phyloP scores from a whole-genome alignment of 768 basidiomycete genomes.

The Termitomyces sp. region DNA sequence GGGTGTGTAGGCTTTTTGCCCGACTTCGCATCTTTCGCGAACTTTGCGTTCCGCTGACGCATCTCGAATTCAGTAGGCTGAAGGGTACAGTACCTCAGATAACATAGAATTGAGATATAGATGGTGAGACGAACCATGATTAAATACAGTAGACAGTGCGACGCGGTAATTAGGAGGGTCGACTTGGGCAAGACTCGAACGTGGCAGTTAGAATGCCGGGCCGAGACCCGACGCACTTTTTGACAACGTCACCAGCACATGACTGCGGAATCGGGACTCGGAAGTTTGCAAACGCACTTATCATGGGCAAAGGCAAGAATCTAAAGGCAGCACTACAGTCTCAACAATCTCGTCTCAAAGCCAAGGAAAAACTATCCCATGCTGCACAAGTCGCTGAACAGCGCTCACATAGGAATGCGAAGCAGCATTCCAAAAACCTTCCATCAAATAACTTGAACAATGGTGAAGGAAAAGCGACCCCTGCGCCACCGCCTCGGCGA shows the following conservation, averaged over 20 bases:
- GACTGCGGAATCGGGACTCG: not conserved
- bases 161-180: not conserved
- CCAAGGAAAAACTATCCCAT: conserved; percentile 49
- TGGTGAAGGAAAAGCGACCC: conserved; percentile 37
- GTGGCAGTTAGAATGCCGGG: conserved; percentile 14
- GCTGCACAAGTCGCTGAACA: conserved; percentile 50
- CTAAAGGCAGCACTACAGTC: conserved; percentile 67
- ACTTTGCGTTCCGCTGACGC: conserved; percentile 76
- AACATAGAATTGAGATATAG: not conserved
- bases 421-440: conserved; percentile 7
- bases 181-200: conserved; percentile 2
- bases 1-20: conserved; percentile 75
- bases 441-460: conserved; percentile 10
- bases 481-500: conserved; percentile 21
- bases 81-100: not conserved
- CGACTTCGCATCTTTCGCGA: conserved; percentile 63
- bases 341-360: conserved; percentile 61
- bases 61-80: conserved; percentile 83
- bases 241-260: not conserved
- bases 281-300: not conserved
- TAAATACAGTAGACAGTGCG: not conserved
- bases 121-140: not conserved
- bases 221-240: not conserved
- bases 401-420: conserved; percentile 31
- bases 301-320: conserved; percentile 48